Evolutionary conservation across 495 filamentous ascomycete species (phyloP).

Genomic region (Amorphotheca resinae): DNA sequence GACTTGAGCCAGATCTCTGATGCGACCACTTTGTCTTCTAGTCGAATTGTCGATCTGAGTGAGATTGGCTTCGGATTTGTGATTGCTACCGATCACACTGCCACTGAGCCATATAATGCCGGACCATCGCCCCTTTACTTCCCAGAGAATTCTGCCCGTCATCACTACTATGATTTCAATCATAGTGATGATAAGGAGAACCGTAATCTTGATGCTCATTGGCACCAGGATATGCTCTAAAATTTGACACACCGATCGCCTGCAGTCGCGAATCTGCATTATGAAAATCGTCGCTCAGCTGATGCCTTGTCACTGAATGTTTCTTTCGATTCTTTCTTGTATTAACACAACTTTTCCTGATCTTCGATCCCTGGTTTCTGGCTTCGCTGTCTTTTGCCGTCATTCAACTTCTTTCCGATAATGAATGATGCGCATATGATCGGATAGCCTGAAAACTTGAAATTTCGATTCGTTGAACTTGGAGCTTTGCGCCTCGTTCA

Average conservation of each 20-base stretch:
- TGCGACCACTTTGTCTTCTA: too few species aligned
- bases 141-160: not conserved
- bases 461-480: constrained; percentile 5
- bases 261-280: constrained; percentile 8
- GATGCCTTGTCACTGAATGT: constrained; percentile 1
- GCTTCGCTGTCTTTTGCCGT: not conserved
- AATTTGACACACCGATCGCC: not conserved
- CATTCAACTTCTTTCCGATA: constrained; percentile 3
- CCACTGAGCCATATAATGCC: too few species aligned
- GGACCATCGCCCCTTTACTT: too few species aligned
- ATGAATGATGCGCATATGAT: not conserved
- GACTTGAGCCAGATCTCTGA: too few species aligned
- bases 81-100: too few species aligned
- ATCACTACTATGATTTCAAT: not conserved
- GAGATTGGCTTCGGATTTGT: too few species aligned
- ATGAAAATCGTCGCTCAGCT: constrained; percentile 2
- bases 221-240: not conserved
- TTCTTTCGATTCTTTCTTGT: constrained; percentile 7
- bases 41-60: too few species aligned
- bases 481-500: not conserved
- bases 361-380: constrained; percentile 6
- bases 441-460: not conserved
- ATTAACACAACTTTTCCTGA: not conserved
- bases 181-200: not conserved
- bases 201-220: too few species aligned